Base-by-base conservation (phyloP, 2,329 filamentous ascomycete genomes). In the Aspergillus sp. region DNA sequence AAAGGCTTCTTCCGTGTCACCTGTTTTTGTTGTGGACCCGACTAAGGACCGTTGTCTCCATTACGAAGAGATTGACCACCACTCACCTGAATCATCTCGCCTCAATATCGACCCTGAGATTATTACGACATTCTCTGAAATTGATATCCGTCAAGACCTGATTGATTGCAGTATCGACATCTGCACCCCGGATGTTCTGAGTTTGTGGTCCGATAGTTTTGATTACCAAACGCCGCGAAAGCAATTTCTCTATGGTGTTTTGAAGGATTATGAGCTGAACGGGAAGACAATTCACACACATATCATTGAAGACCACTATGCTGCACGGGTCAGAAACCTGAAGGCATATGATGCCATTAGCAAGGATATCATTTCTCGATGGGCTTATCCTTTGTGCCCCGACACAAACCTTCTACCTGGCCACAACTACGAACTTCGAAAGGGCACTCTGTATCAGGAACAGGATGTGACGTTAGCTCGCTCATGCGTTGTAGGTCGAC, bases 91-190 rank as follows among this genome's bases (percentile, higher is more conserved):
- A 66, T 84, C 65, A 3, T 65, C 73, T 15, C 70, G 74, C 61
- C 75, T 93, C 41, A 84, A 84, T 50, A 83, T 98, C 47, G 92
- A 97, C 67, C 84, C 90, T 2, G 87, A 91, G 39, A 80, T 96
- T n/a, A 79, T 96, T 17, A 86, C 88, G 52, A 82, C 85, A 49
- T 82, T 89, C 64, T 80, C 84, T 5, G 90, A 96, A 71, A 83
- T 96, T 51, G 91, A 96, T 66, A 81, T 97, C 19, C 86, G 93
- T 40, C 86, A 89, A 62, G 93, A 99, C 75, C 79, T 99, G 58
- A 89, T 98, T 61, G 95, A 99, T 74, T 93, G 91, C 66, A 90
- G 91, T 52, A 95, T 99, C 68, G 95, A 99, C 72, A 98, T 99
- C 63, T 98, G 93, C 76, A 98, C 95, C 1, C 93, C 93, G 0